Conservation (phyloP, 345 rosid genomes). For the Eutrema heterophyllum region DNA sequence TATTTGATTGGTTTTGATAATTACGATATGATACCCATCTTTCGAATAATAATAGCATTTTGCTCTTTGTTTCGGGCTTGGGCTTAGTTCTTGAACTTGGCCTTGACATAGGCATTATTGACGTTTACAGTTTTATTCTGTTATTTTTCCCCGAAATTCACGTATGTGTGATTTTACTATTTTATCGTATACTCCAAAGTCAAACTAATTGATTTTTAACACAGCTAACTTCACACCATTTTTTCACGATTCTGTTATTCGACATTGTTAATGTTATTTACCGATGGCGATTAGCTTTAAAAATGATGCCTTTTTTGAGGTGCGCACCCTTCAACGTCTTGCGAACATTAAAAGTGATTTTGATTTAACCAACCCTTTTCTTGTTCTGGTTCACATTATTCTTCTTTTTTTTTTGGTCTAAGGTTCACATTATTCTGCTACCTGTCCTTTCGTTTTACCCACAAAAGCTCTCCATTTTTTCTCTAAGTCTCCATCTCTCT, state of each 20-base stretch:
- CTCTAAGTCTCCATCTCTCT: no score
- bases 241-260: not conserved
- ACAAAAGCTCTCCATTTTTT: not conserved
- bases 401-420: not conserved
- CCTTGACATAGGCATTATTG: not conserved
- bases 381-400: no score
- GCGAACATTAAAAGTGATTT: not conserved
- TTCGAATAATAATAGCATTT: not conserved
- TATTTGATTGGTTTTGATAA: constrained; percentile 2
- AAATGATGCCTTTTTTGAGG: not conserved
- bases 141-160: not conserved
- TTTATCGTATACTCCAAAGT: not conserved
- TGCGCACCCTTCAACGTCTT: no score
- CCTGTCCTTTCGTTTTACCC: constrained; percentile 10
- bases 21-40: not conserved
- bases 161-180: not conserved
- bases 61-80: not conserved
- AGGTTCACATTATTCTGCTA: constrained; percentile 24
- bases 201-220: no score
- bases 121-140: not conserved
- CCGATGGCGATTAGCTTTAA: not conserved
- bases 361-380: no score
- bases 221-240: not conserved
- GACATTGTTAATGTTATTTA: not conserved
- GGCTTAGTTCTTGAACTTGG: not conserved